Evolutionary conservation across 441 rosid genomes (phyloP).

Genomic region (Bruguiera hainesii): DNA sequence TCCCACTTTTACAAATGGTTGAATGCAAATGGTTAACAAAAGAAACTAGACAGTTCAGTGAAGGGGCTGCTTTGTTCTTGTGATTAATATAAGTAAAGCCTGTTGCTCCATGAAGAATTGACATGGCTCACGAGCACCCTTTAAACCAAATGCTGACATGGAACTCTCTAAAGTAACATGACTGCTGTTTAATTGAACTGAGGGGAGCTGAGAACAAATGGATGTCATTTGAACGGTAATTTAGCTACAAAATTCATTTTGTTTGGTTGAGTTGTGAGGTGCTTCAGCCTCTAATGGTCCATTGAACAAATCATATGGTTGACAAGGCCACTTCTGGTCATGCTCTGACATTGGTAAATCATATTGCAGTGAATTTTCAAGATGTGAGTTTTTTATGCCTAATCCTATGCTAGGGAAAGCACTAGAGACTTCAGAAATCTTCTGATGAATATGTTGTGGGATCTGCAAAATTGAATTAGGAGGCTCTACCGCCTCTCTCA

Average conservation of each 20-base stretch:
- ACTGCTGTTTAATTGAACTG: constrained; percentile 14
- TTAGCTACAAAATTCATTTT: constrained; percentile 9
- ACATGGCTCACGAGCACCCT: constrained; percentile 2
- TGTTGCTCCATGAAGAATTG: constrained; percentile 15
- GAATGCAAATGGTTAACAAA: constrained; percentile 34
- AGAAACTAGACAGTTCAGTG: constrained; percentile 21
- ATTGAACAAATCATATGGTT: constrained; percentile 13
- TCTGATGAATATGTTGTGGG: constrained; percentile 13
- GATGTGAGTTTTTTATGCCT: constrained; percentile 10
- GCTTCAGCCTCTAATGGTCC: constrained; percentile 13
- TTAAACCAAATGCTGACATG: constrained; percentile 13
- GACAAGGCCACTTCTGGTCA: constrained; percentile 15
- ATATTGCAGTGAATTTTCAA: constrained; percentile 13
- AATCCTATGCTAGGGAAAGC: constrained; percentile 6
- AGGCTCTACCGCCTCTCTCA: constrained; percentile 5
- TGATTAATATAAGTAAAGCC: constrained; percentile 27
- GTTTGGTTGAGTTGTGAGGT: constrained; percentile 4
- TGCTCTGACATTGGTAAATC: constrained; percentile 14
- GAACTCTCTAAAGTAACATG: constrained; percentile 17
- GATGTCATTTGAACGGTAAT: constrained; percentile 9
- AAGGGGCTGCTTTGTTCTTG: constrained; percentile 19
- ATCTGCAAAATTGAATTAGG: constrained; percentile 18
- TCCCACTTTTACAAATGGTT: constrained; percentile 20
- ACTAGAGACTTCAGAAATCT: constrained; percentile 11
- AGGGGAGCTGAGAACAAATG: constrained; percentile 20